Evolutionary conservation across 164 flowering plant genomes (phyloP).

Genomic region (Berberis vulgaris): DNA sequence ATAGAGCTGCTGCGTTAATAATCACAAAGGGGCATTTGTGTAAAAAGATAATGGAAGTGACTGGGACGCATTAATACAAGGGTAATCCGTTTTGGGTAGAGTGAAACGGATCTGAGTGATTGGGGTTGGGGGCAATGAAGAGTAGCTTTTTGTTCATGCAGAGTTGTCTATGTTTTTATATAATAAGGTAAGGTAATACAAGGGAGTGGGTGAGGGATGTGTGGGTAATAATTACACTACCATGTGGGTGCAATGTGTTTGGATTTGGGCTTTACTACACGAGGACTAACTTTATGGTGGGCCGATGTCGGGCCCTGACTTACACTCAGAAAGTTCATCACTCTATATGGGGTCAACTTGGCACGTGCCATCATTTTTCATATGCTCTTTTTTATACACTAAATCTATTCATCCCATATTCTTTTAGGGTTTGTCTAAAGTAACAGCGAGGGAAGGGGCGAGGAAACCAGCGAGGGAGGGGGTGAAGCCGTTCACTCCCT

Average conservation of each 20-base stretch:
- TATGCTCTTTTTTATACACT: too few relatives aligned
- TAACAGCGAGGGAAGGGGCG: too few relatives aligned
- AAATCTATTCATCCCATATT: too few relatives aligned
- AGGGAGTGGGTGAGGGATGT: slow-evolving; percentile 10
- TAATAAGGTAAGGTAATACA: neutral
- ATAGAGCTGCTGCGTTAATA: too few relatives aligned
- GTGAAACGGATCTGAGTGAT: neutral
- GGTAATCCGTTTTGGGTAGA: neutral
- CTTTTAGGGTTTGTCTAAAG: too few relatives aligned
- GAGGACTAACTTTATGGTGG: slow-evolving; percentile 25
- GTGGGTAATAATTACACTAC: slow-evolving; percentile 34
- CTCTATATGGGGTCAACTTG: too few relatives aligned
- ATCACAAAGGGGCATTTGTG: too few relatives aligned
- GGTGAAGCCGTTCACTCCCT: too few relatives aligned
- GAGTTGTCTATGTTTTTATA: neutral
- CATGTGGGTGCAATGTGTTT: slow-evolving; percentile 28
- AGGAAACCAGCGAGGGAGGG: too few relatives aligned
- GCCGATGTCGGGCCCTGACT: slow-evolving; percentile 26
- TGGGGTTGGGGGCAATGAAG: neutral
- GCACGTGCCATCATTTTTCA: too few relatives aligned
- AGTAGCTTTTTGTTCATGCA: slow-evolving; percentile 7
- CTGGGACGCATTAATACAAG: neutral
- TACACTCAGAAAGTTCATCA: neutral
- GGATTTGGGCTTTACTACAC: slow-evolving; percentile 1
- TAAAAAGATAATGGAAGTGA: too few relatives aligned